A percentile compares a stretch with the other conserved stretches of the same genome.
Evolutionary conservation across 2,329 filamentous ascomycete species (phyloP).

Genomic region (Fonsecaea monophora): DNA sequence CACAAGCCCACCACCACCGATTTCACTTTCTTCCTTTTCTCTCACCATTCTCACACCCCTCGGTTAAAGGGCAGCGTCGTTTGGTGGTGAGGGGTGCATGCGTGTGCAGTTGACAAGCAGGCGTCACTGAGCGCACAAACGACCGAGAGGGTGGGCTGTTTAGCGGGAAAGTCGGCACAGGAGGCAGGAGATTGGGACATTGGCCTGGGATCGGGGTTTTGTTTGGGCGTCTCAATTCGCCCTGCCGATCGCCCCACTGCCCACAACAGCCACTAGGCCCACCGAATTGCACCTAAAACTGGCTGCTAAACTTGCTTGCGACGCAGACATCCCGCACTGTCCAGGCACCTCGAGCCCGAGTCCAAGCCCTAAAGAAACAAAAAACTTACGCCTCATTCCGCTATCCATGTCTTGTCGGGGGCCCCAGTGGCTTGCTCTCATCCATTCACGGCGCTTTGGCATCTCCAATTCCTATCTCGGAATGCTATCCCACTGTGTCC

Average conservation of each 20-base stretch:
- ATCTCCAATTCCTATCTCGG: constrained; percentile 8
- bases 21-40: not conserved
- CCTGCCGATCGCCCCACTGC: constrained; percentile 25
- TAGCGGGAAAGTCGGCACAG: constrained; percentile 34
- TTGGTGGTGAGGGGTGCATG: constrained; percentile 16
- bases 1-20: not conserved
- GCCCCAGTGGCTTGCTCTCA: constrained; percentile 8
- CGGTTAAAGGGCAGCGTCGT: constrained; percentile 1
- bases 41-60: constrained; percentile 4
- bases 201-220: constrained; percentile 7
- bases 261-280: not conserved
- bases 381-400: constrained; percentile 30
- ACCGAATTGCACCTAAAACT: constrained; percentile 10
- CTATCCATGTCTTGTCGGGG: constrained; percentile 14
- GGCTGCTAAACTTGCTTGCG: constrained; percentile 11
- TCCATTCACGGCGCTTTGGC: constrained; percentile 21
- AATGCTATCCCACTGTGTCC: constrained; percentile 15
- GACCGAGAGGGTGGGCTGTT: constrained; percentile 20
- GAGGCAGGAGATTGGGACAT: constrained; percentile 10
- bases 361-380: not conserved
- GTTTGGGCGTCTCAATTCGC: constrained; percentile 18
- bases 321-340: constrained; percentile 30
- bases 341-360: constrained; percentile 4
- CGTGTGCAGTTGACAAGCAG: not conserved
- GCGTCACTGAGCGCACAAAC: constrained; percentile 4